phyloP scores from a whole-genome alignment of 345 rosid genomes.

The Euphorbia lathyris region DNA sequence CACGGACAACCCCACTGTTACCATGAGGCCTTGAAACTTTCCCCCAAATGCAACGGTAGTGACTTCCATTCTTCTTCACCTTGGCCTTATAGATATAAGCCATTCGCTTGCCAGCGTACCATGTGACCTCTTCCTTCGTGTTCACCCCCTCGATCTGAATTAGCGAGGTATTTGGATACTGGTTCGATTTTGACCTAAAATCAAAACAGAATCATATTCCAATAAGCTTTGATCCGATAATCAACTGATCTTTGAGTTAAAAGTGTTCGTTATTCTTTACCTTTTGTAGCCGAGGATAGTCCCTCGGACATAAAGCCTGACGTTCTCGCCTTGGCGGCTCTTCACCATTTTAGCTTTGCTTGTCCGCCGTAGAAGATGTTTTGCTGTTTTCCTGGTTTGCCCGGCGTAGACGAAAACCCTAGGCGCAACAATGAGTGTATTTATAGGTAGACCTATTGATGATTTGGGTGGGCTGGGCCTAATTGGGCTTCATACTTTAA shows the following conservation, averaged over 20 bases:
- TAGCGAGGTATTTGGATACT: conserved; percentile 28
- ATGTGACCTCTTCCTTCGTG: conserved; percentile 27
- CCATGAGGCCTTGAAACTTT: conserved; percentile 29
- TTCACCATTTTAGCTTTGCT: conserved; percentile 58
- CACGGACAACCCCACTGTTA: conserved; percentile 28
- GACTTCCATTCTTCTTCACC: conserved; percentile 26
- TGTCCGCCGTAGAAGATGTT: too few relatives aligned
- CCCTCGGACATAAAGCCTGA: conserved; percentile 40
- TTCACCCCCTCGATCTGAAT: conserved; percentile 33
- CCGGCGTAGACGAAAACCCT: conserved; percentile 7
- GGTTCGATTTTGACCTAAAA: conserved; percentile 28
- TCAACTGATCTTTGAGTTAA: neutral
- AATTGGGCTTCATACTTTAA: too few relatives aligned
- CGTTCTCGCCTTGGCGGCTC: conserved; percentile 95
- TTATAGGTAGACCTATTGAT: neutral
- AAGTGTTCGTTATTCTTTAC: neutral
- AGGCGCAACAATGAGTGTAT: neutral
- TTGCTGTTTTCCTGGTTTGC: neutral
- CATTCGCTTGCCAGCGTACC: conserved; percentile 27
- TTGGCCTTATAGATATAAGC: conserved; percentile 28
- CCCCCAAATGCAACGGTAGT: conserved; percentile 33
- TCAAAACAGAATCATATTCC: neutral
- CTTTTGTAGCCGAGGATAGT: conserved; percentile 30
- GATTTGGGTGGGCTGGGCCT: too few relatives aligned
- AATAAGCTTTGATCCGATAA: too few relatives aligned